phyloP scores from a whole-genome alignment of 805 yeast genomes.

The Myxozyma udenii region DNA sequence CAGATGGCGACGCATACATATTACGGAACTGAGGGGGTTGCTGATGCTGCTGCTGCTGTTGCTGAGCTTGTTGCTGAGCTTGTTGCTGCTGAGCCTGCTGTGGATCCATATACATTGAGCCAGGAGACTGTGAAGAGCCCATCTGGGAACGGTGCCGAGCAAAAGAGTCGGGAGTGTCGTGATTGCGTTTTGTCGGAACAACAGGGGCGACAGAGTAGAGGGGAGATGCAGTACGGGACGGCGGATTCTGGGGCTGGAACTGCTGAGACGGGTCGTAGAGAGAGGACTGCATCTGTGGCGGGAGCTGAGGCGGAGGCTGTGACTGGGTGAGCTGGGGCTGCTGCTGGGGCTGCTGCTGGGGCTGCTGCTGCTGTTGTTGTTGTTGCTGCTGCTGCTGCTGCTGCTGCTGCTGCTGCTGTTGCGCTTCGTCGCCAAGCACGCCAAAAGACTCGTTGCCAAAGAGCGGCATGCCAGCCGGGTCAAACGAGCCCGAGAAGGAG shows the following conservation, averaged over 20 bases:
- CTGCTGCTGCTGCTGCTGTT: constrained; percentile 11
- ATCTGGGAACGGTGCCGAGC: constrained; percentile 5
- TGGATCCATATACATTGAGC: constrained; percentile 10
- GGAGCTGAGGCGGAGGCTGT: constrained; percentile 5
- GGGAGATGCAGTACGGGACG: constrained; percentile 19
- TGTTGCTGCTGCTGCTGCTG: constrained; percentile 6
- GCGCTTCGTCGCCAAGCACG: not conserved
- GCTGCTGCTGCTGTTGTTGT: constrained; percentile 11
- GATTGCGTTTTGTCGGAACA: constrained; percentile 16
- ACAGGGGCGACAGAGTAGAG: constrained; percentile 17
- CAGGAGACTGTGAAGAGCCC: not conserved
- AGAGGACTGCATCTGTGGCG: constrained; percentile 5
- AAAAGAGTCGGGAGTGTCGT: constrained; percentile 3
- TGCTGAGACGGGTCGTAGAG: not conserved
- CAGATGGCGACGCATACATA: not conserved
- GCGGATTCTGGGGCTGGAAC: not conserved
- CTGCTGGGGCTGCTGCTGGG: constrained; percentile 15
- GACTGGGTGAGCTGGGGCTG: constrained; percentile 21
- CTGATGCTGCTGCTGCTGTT: constrained; percentile 35
- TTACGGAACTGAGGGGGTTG: not conserved
- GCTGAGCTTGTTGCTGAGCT: constrained; percentile 40
- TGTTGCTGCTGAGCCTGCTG: constrained; percentile 35
- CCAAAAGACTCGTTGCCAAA: not conserved
- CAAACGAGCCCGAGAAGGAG: not conserved
- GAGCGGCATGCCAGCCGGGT: not conserved